These are phyloP conservation scores for Fomitopsis betulina DNA, from an alignment of 1,284 basidiomycete genomes.

Conservation along the genomic window DNA sequence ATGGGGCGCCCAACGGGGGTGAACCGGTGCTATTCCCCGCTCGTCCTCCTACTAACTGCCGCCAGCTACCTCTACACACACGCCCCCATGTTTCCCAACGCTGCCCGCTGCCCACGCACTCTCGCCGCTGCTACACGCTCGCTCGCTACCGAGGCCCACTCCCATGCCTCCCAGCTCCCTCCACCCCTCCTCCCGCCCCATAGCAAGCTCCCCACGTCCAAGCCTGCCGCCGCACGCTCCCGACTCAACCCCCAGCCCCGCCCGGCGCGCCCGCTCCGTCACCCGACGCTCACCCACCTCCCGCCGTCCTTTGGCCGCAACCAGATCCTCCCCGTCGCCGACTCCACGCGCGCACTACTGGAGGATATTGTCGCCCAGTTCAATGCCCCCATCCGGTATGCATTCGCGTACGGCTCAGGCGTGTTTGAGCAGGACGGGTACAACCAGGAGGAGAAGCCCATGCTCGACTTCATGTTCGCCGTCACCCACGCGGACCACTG, in stretches of 20 bases:
- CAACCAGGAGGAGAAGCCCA: constrained; percentile 47
- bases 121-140: constrained; percentile 33
- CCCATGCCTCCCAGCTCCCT: constrained; percentile 25
- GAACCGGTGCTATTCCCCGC: too few relatives aligned
- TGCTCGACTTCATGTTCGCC: constrained; percentile 96
- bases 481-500: constrained; percentile 90
- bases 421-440: constrained; percentile 89
- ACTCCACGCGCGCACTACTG: constrained; percentile 72
- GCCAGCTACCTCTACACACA: neutral
- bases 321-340: constrained; percentile 72
- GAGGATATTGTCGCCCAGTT: constrained; percentile 75
- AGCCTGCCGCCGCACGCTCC: constrained; percentile 25
- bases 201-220: constrained; percentile 21
- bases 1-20: too few relatives aligned
- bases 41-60: neutral
- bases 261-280: constrained; percentile 38
- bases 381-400: constrained; percentile 85
- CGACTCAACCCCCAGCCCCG: constrained; percentile 50
- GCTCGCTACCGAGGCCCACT: constrained; percentile 44
- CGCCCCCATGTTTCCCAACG: constrained; percentile 17
- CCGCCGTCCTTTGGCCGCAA: constrained; percentile 77
- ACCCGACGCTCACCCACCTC: constrained; percentile 44
- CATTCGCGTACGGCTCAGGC: constrained; percentile 93
- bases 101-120: constrained; percentile 9
- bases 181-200: constrained; percentile 32